These are phyloP conservation scores for Physcomitrellopsis africana DNA, from an alignment of 225 moss, liverwort and hornwort genomes.

Conservation along the genomic window DNA sequence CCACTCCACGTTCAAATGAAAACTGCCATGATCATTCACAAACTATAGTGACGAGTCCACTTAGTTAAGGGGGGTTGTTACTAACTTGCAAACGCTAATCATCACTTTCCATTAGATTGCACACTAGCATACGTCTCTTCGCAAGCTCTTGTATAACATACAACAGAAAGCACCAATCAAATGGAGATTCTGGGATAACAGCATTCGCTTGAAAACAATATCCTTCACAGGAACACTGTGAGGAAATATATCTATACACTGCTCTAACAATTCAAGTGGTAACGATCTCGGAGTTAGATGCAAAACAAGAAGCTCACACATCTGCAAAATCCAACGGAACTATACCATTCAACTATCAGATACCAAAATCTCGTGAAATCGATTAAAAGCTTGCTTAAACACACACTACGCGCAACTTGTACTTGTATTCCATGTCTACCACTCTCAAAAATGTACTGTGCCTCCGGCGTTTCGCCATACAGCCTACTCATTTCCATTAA, in stretches of 20 bases:
- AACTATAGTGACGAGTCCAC: background rate
- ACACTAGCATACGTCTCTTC: too few relatives aligned
- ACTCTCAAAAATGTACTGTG: too few relatives aligned
- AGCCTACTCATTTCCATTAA: too few relatives aligned
- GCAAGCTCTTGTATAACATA: too few relatives aligned
- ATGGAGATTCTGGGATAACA: background rate
- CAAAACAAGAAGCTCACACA: background rate
- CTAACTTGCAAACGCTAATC: background rate
- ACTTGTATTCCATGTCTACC: too few relatives aligned
- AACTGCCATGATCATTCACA: background rate
- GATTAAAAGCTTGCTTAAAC: conserved; percentile 4
- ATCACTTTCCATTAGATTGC: background rate
- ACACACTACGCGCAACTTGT: background rate
- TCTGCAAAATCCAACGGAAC: background rate
- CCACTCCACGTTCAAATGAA: background rate
- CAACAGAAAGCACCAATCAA: background rate
- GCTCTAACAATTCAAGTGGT: background rate
- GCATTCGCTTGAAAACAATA: background rate
- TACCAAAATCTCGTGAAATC: background rate
- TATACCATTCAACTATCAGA: background rate
- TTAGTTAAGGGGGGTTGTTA: background rate
- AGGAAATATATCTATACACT: background rate
- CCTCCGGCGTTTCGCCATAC: too few relatives aligned
- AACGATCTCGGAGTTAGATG: background rate
- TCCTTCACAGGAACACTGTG: background rate